phyloP scores from a whole-genome alignment of 345 rosid species.

The Eucalyptus cloeziana region DNA sequence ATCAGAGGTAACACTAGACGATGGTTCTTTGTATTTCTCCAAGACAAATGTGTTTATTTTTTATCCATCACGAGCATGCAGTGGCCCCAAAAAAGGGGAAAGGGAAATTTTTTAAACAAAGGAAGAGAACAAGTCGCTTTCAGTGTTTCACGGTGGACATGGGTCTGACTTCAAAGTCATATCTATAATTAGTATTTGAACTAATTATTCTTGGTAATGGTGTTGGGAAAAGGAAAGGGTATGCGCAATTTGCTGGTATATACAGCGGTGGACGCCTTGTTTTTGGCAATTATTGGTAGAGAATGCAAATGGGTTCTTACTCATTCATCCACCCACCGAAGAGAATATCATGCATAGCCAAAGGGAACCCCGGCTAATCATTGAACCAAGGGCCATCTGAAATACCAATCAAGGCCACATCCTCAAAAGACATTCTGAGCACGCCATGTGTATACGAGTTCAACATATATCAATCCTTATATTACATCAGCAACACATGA shows the following conservation, averaged over 20 bases:
- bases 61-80: not conserved
- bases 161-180: not conserved
- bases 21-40: not conserved
- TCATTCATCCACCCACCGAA: not conserved
- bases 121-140: not conserved
- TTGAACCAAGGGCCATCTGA: not conserved
- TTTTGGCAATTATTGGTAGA: not conserved
- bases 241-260: not conserved
- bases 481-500: not conserved
- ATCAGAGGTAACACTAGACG: not conserved
- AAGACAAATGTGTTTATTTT: not conserved
- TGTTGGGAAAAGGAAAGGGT: not conserved
- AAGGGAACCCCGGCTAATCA: not conserved
- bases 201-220: not conserved
- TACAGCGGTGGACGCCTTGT: not conserved
- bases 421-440: not conserved
- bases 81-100: not conserved
- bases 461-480: not conserved
- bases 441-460: not conserved
- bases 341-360: not conserved
- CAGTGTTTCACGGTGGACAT: not conserved
- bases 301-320: not conserved
- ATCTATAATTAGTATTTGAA: not conserved
- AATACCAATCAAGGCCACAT: not conserved
- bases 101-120: not conserved